A percentile compares a stretch with the other conserved stretches of the same genome.
Conservation (phyloP, 305 asterid species). For the Solanum hybrid region DNA sequence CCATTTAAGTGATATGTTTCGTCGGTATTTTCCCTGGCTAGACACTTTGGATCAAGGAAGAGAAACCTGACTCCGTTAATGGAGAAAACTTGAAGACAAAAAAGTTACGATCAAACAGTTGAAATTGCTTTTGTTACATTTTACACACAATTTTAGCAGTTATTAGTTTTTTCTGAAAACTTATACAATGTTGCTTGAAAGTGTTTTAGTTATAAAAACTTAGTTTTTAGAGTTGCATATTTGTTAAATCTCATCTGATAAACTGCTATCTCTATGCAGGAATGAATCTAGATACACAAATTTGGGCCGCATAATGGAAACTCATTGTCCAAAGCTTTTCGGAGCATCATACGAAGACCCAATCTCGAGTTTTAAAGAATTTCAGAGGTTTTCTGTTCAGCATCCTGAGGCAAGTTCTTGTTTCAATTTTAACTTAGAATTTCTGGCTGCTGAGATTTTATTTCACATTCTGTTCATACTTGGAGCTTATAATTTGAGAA, state of each 20-base stretch:
- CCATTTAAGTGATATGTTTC: background rate
- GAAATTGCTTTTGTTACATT: background rate
- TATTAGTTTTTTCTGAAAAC: background rate
- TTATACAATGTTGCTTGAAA: background rate
- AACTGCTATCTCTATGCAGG: slow-evolving; percentile 26
- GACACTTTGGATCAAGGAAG: background rate
- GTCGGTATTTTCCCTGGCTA: background rate
- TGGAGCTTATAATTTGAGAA: background rate
- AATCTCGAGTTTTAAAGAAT: slow-evolving; percentile 52
- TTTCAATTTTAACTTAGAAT: background rate
- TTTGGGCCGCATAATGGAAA: slow-evolving; percentile 82
- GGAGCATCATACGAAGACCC: slow-evolving; percentile 74
- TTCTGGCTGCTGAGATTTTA: background rate
- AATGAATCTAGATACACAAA: slow-evolving; percentile 46
- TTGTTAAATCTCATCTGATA: background rate
- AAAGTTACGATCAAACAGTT: background rate
- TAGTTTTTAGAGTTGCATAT: background rate
- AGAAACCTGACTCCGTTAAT: background rate
- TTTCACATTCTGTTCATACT: background rate
- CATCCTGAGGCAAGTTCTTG: slow-evolving; percentile 61
- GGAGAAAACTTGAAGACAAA: background rate
- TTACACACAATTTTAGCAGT: background rate
- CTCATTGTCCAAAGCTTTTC: slow-evolving; percentile 65
- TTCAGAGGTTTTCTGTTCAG: slow-evolving; percentile 72
- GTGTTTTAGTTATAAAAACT: background rate